phyloP scores from a whole-genome alignment of 805 yeast genomes.

The Lachancea sp. region DNA sequence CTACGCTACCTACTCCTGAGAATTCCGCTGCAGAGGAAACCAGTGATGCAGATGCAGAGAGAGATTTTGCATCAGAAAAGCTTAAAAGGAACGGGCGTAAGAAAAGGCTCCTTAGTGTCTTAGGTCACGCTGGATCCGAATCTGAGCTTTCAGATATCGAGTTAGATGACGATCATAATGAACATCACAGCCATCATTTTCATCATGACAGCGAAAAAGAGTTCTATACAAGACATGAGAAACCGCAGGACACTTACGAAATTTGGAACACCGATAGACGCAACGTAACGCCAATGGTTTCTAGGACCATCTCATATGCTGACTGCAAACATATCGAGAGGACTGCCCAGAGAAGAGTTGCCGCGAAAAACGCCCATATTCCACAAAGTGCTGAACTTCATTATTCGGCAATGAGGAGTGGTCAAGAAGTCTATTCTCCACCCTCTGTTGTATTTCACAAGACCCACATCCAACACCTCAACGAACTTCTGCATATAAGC shows the following conservation, averaged over 20 bases:
- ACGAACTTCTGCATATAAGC: conserved; percentile 43
- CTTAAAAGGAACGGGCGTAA: conserved; percentile 12
- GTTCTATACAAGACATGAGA: conserved; percentile 24
- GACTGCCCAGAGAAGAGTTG: conserved; percentile 13
- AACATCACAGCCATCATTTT: not conserved
- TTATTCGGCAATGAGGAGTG: conserved; percentile 18
- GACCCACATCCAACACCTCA: conserved; percentile 29
- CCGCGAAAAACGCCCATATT: conserved; percentile 13
- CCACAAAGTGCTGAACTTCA: conserved; percentile 12
- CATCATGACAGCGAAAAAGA: conserved; percentile 16
- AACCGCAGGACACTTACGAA: conserved; percentile 30
- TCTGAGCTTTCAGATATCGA: conserved; percentile 16
- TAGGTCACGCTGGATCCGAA: conserved; percentile 18
- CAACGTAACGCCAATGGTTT: conserved; percentile 18
- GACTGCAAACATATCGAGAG: conserved; percentile 17
- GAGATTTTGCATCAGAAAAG: conserved; percentile 8
- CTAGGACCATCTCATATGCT: conserved; percentile 17
- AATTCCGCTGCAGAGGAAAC: conserved; percentile 22
- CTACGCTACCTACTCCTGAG: conserved; percentile 23
- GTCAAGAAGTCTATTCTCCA: conserved; percentile 15
- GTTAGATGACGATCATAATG: conserved; percentile 8
- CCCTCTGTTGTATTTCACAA: conserved; percentile 14
- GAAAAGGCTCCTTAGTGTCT: conserved; percentile 20
- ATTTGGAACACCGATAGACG: conserved; percentile 22
- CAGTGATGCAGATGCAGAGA: conserved; percentile 17